phyloP scores from a whole-genome alignment of 495 filamentous ascomycete species.

The Neurospora intermedia region DNA sequence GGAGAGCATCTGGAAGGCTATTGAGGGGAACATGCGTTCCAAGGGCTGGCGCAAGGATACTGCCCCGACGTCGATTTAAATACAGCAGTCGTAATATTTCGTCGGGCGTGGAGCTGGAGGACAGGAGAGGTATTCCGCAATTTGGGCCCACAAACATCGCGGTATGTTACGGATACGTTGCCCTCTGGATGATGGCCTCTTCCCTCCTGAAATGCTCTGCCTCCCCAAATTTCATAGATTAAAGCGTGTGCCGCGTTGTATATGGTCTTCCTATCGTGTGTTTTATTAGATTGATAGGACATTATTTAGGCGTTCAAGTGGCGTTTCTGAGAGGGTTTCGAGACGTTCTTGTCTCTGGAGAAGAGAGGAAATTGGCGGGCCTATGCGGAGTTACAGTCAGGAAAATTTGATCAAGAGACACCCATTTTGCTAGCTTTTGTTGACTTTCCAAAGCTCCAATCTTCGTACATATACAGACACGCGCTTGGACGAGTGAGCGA shows the following conservation, averaged over 20 bases:
- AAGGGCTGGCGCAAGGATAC: slow-evolving; percentile 73
- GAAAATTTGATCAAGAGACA: neutral
- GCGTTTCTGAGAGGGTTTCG: neutral
- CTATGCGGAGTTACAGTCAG: neutral
- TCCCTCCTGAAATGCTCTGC: neutral
- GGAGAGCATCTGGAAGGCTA: slow-evolving; percentile 81
- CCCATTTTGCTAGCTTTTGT: neutral
- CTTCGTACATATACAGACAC: neutral
- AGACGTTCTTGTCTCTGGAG: neutral
- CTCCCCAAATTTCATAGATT: neutral
- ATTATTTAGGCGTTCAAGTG: neutral
- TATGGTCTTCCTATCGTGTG: neutral
- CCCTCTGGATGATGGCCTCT: neutral
- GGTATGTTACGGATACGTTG: neutral
- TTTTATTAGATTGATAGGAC: neutral
- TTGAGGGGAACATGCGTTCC: slow-evolving; percentile 78
- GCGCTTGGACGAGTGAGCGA: neutral
- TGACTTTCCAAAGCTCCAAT: neutral
- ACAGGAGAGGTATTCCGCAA: neutral
- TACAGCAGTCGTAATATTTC: neutral
- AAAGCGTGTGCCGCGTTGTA: neutral
- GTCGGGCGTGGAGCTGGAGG: neutral
- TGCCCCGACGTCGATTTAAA: slow-evolving; percentile 38
- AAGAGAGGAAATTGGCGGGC: neutral
- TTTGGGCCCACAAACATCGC: neutral